These are phyloP conservation scores for Phytophthora pluvialis DNA, from an alignment of 352 stramenopile genomes.

Conservation along the genomic window DNA sequence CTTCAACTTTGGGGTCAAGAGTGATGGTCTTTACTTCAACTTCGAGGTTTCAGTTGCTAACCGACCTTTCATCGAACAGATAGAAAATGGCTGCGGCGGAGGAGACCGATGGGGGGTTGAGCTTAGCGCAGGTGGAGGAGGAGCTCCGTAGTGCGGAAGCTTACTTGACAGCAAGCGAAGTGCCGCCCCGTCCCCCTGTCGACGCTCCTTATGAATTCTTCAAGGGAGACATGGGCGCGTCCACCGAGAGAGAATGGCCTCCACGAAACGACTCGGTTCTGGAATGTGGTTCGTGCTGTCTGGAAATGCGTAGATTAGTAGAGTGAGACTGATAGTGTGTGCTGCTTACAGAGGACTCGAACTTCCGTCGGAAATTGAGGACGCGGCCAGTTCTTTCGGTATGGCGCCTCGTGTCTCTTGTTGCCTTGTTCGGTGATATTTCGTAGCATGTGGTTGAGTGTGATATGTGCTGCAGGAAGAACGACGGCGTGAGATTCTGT, in stretches of 20 bases:
- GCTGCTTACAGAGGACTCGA: slow-evolving; percentile 19
- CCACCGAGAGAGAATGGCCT: background rate
- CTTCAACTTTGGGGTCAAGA: slow-evolving; percentile 41
- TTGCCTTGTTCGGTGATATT: background rate
- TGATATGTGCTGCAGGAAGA: slow-evolving; percentile 49
- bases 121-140: slow-evolving; percentile 67
- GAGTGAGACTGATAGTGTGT: background rate
- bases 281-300: slow-evolving; percentile 4
- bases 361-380: slow-evolving; percentile 38
- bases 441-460: background rate
- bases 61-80: slow-evolving; percentile 23
- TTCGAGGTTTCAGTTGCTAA: slow-evolving; percentile 20
- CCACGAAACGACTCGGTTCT: slow-evolving; percentile 13
- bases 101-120: slow-evolving; percentile 32
- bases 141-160: slow-evolving; percentile 67
- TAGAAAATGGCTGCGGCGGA: slow-evolving; percentile 25
- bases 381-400: slow-evolving; percentile 49
- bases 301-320: background rate
- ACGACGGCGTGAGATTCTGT: slow-evolving; percentile 63
- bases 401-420: background rate
- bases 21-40: slow-evolving; percentile 70
- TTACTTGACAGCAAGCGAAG: slow-evolving; percentile 48
- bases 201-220: background rate
- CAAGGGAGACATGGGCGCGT: background rate
- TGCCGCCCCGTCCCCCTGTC: background rate